phyloP scores from a whole-genome alignment of 768 basidiomycete genomes.

The Chiua virens region DNA sequence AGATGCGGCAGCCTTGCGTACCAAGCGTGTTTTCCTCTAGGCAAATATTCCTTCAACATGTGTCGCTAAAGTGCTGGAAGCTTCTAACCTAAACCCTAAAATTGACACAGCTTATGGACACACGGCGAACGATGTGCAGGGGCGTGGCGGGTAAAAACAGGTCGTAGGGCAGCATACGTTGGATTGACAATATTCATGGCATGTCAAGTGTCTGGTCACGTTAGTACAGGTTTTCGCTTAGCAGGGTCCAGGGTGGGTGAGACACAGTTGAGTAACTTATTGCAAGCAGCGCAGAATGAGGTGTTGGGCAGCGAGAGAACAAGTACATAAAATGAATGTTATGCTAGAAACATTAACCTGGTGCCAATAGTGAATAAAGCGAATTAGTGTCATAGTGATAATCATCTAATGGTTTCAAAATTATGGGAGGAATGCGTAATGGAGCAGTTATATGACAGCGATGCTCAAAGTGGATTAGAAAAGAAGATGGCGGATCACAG shows the following conservation, averaged over 20 bases:
- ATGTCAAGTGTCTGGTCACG: background rate
- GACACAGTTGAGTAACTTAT: background rate
- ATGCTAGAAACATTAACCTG: conserved; percentile 33
- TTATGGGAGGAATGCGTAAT: conserved; percentile 35
- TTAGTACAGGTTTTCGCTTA: conserved; percentile 14
- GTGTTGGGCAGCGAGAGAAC: conserved; percentile 6
- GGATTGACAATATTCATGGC: background rate
- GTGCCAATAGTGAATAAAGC: conserved; percentile 27
- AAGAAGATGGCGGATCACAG: conserved; percentile 27
- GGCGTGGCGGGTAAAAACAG: background rate
- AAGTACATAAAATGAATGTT: conserved; percentile 25
- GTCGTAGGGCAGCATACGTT: conserved; percentile 7
- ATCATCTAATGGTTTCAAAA: conserved; percentile 32
- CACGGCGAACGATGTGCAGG: background rate
- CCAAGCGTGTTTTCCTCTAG: conserved; percentile 22
- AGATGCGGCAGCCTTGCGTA: conserved; percentile 20
- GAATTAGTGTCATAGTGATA: conserved; percentile 33
- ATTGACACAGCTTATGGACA: conserved; percentile 1
- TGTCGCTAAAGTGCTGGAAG: background rate
- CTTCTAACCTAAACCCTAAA: conserved; percentile 10
- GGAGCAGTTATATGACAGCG: conserved; percentile 42
- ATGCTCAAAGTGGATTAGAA: conserved; percentile 26
- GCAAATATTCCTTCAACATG: conserved; percentile 15
- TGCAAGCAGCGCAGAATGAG: conserved; percentile 8
- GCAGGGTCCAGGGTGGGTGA: conserved; percentile 20